These are phyloP conservation scores for Beta macrorhiza DNA, from an alignment of 179 eudicot species.

Conservation along the genomic window DNA sequence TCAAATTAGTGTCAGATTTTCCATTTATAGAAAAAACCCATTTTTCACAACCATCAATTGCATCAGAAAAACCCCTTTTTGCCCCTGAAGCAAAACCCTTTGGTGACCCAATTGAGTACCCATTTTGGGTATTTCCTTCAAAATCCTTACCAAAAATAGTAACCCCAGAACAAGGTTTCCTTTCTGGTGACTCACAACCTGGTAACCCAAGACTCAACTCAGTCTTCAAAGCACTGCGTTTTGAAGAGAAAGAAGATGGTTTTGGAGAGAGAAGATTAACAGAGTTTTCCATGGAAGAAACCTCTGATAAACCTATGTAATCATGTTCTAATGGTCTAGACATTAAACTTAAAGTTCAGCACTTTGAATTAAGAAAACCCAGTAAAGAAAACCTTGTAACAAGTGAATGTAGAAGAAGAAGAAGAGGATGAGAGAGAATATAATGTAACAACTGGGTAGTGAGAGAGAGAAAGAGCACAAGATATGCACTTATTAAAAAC, in stretches of 20 bases:
- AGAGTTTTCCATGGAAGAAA: slow-evolving; percentile 47
- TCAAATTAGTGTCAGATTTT: slow-evolving; percentile 53
- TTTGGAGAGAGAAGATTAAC: slow-evolving; percentile 19
- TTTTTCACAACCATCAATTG: slow-evolving; percentile 56
- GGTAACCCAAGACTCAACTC: slow-evolving; percentile 85
- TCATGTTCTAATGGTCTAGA: slow-evolving; percentile 53
- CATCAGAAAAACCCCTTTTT: slow-evolving; percentile 71
- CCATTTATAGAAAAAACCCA: slow-evolving; percentile 62
- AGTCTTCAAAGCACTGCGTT: slow-evolving; percentile 45
- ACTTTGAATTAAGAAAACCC: slow-evolving; percentile 1
- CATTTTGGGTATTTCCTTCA: slow-evolving; percentile 35
- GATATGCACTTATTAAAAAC: slow-evolving; percentile 24
- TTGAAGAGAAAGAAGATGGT: slow-evolving; percentile 24
- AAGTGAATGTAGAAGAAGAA: slow-evolving; percentile 6
- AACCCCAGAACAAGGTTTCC: slow-evolving; percentile 39
- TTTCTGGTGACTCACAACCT: slow-evolving; percentile 65
- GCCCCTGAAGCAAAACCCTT: slow-evolving; percentile 52
- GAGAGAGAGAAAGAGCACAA: background rate
- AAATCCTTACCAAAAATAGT: slow-evolving; percentile 53
- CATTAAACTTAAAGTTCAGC: slow-evolving; percentile 34
- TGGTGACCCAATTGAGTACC: slow-evolving; percentile 25
- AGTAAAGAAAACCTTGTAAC: slow-evolving; percentile 17
- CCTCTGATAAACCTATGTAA: slow-evolving; percentile 61
- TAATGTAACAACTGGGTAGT: too few species aligned
- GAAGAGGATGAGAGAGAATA: background rate